Percentiles rank a stretch among this genome's conserved stretches.
Conservation (phyloP, 169 alveolate species). For the Plasmodium malariae region DNA sequence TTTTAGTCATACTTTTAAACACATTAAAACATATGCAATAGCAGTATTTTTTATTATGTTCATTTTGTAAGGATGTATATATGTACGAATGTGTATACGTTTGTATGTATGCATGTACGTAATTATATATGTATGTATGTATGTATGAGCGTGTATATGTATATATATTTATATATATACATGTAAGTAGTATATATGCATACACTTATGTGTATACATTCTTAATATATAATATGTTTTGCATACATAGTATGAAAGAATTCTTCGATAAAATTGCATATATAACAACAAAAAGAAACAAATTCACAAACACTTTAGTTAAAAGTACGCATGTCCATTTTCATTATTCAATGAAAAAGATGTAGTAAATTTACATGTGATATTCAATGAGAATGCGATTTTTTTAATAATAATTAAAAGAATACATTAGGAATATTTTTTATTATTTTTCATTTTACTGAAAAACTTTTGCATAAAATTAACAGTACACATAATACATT, state of each 20-base stretch:
- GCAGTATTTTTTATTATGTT: no score
- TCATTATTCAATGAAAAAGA: background rate
- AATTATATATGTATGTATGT: conserved; percentile 4
- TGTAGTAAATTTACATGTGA: conserved; percentile 3
- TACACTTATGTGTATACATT: background rate
- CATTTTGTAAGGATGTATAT: background rate
- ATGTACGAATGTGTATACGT: background rate
- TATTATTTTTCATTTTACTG: background rate
- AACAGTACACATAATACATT: background rate
- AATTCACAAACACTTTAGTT: conserved; percentile 27
- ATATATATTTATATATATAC: background rate
- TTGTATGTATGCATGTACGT: conserved; percentile 15
- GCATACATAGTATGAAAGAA: background rate
- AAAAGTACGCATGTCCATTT: conserved; percentile 24
- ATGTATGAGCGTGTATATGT: background rate
- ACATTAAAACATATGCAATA: no score
- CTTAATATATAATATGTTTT: background rate
- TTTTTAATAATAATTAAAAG: conserved; percentile 4
- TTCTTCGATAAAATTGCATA: background rate
- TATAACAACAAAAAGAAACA: conserved; percentile 16
- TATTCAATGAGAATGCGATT: background rate
- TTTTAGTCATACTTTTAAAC: no score
- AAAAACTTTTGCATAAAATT: background rate
- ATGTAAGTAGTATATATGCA: background rate
- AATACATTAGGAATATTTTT: background rate